phyloP scores from a whole-genome alignment of 352 stramenopile species.

The Blastocystis sp. region DNA sequence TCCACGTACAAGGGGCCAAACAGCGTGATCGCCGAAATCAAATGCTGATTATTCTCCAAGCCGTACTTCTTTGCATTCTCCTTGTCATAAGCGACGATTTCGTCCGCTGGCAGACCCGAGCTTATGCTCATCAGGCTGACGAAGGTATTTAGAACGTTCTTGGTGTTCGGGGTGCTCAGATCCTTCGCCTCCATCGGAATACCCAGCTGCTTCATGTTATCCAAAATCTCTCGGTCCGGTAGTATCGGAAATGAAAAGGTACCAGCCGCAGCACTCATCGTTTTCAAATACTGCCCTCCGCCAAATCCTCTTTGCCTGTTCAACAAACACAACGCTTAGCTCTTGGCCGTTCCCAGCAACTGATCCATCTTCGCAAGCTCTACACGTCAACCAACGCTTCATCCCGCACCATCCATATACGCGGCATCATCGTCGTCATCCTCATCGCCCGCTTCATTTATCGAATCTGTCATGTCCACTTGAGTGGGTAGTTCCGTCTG shows the following conservation, averaged over 20 bases:
- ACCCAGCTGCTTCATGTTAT: slow-evolving; percentile 45
- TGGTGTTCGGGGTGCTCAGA: slow-evolving; percentile 27
- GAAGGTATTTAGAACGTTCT: slow-evolving; percentile 13
- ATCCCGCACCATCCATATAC: neutral
- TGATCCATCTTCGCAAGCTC: slow-evolving; percentile 28
- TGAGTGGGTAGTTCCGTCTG: too few species aligned
- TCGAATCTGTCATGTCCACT: too few species aligned
- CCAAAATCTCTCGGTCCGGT: slow-evolving; percentile 48
- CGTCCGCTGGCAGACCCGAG: slow-evolving; percentile 36
- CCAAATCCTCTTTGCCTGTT: neutral
- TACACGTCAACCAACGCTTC: neutral
- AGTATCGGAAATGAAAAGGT: slow-evolving; percentile 62
- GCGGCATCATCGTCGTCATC: slow-evolving; percentile 5
- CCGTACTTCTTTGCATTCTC: slow-evolving; percentile 63
- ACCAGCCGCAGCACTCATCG: slow-evolving; percentile 9
- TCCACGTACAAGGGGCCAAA: slow-evolving; percentile 39
- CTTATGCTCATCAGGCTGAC: slow-evolving; percentile 52
- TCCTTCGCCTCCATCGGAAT: slow-evolving; percentile 55
- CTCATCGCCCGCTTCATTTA: neutral
- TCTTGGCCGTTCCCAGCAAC: neutral
- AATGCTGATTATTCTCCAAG: slow-evolving; percentile 13
- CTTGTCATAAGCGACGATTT: slow-evolving; percentile 34
- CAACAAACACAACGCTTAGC: slow-evolving; percentile 9
- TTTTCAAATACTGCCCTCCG: slow-evolving; percentile 10
- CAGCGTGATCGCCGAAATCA: slow-evolving; percentile 25